Percentiles rank a stretch among this genome's conserved stretches.
Conservation (phyloP, 139 green algal species). For the Nannochloris sp. region DNA sequence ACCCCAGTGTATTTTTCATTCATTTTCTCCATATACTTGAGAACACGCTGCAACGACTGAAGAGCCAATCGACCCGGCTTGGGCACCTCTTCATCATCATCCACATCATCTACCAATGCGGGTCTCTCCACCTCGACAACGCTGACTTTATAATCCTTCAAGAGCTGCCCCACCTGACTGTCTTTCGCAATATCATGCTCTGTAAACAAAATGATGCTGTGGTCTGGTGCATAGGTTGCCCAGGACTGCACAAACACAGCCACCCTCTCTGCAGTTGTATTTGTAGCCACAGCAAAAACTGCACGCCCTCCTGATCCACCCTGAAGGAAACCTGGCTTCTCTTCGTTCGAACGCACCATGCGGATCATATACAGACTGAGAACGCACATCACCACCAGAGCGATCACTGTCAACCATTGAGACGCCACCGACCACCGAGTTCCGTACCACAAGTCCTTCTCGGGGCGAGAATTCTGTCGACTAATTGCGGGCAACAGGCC, state of each 20-base stretch:
- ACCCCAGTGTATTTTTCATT: not conserved
- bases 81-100: not conserved
- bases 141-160: not conserved
- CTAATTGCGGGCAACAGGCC: too few species aligned
- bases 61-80: slow-evolving; percentile 3
- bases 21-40: slow-evolving; percentile 5
- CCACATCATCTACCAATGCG: not conserved
- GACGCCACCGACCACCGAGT: too few species aligned
- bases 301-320: not conserved
- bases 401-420: too few species aligned
- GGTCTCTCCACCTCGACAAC: not conserved
- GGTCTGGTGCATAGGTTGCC: not conserved
- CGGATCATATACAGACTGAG: too few species aligned
- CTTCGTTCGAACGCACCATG: too few species aligned
- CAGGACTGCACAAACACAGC: slow-evolving; percentile 13
- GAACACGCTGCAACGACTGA: not conserved
- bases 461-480: too few species aligned
- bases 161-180: not conserved
- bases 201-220: slow-evolving; percentile 3
- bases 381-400: too few species aligned
- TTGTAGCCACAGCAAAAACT: not conserved
- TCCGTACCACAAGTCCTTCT: too few species aligned
- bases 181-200: not conserved
- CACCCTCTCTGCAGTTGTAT: slow-evolving; percentile 3
- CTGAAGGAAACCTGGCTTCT: too few species aligned